A percentile compares a stretch with the other conserved stretches of the same genome.
Evolutionary conservation across 192 early-diverging fungal species (phyloP).

Genomic region (Allomyces macrogynus): DNA sequence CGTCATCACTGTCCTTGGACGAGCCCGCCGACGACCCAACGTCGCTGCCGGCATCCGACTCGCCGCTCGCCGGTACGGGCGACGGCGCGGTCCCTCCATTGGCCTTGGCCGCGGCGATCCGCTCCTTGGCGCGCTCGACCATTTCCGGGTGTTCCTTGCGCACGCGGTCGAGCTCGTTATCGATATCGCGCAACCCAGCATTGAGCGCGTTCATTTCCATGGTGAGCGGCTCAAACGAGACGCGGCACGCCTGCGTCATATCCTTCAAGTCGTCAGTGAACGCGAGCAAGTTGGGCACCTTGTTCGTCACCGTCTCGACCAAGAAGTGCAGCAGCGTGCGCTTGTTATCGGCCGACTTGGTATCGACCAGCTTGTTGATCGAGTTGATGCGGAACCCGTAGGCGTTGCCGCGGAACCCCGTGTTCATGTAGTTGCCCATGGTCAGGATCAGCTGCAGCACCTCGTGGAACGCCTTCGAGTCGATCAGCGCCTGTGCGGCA

Average conservation of each 20-base stretch:
- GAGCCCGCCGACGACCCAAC: not conserved
- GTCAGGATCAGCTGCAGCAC: slow-evolving; percentile 38
- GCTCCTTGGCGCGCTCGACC: slow-evolving; percentile 16
- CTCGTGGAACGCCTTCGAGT: slow-evolving; percentile 42
- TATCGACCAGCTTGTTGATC: slow-evolving; percentile 72
- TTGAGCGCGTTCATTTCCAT: slow-evolving; percentile 25
- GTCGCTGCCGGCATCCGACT: not conserved
- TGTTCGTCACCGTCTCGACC: slow-evolving; percentile 40
- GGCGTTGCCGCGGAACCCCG: slow-evolving; percentile 58
- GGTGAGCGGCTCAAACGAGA: slow-evolving; percentile 21
- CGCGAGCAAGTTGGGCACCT: slow-evolving; percentile 31
- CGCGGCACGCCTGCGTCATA: slow-evolving; percentile 49
- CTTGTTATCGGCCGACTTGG: slow-evolving; percentile 52
- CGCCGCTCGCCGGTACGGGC: too few relatives aligned
- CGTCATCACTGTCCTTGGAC: slow-evolving; percentile 5
- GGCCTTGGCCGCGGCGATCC: slow-evolving; percentile 2
- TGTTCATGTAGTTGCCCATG: slow-evolving; percentile 69
- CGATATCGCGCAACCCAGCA: slow-evolving; percentile 17
- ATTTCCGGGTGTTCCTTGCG: slow-evolving; percentile 23
- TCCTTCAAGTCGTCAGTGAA: slow-evolving; percentile 48
- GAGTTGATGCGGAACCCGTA: slow-evolving; percentile 66
- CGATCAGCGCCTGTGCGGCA: slow-evolving; percentile 34
- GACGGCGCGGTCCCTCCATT: too few relatives aligned
- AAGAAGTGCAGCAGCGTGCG: slow-evolving; percentile 64
- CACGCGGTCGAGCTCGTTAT: slow-evolving; percentile 21